Conservation (phyloP, 2,329 filamentous ascomycete species). For the Drechslerella dactyloides region DNA sequence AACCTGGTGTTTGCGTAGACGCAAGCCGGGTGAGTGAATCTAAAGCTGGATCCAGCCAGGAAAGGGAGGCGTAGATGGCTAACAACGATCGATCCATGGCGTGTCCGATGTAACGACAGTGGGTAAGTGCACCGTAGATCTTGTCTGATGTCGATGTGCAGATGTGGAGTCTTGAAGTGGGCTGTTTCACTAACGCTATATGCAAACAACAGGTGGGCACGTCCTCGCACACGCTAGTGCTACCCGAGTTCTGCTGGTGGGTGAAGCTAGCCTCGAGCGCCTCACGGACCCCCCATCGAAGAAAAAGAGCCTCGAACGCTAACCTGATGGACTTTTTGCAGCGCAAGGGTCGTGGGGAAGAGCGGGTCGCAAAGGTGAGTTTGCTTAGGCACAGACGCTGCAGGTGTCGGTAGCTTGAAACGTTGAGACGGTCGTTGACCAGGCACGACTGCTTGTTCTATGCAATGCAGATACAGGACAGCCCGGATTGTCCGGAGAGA, state of each 20-base stretch:
- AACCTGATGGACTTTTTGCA: slow-evolving; percentile 25
- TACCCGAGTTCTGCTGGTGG: slow-evolving; percentile 67
- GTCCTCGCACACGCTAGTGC: slow-evolving; percentile 73
- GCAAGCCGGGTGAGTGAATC: slow-evolving; percentile 52
- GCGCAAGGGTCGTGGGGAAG: slow-evolving; percentile 72
- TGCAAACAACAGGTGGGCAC: slow-evolving; percentile 64
- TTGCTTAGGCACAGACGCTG: slow-evolving; percentile 57
- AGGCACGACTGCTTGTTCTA: slow-evolving; percentile 2
- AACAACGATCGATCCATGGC: slow-evolving; percentile 12
- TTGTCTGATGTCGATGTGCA: too few species aligned
- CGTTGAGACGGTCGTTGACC: slow-evolving; percentile 15
- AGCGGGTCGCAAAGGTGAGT: slow-evolving; percentile 70
- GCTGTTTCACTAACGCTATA: slow-evolving; percentile 10
- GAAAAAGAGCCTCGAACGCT: neutral
- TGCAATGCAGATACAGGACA: slow-evolving; percentile 46
- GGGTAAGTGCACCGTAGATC: slow-evolving; percentile 47
- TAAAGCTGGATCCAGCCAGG: slow-evolving; percentile 2
- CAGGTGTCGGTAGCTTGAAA: slow-evolving; percentile 59
- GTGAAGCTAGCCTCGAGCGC: neutral
- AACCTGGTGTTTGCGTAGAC: slow-evolving; percentile 38
- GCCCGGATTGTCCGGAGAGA: slow-evolving; percentile 69
- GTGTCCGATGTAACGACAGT: slow-evolving; percentile 38
- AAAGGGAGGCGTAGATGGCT: neutral
- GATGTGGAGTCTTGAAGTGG: neutral
- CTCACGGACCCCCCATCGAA: neutral